Base-by-base conservation (phyloP, 768 basidiomycete species). In the Trametopsis cervina region DNA sequence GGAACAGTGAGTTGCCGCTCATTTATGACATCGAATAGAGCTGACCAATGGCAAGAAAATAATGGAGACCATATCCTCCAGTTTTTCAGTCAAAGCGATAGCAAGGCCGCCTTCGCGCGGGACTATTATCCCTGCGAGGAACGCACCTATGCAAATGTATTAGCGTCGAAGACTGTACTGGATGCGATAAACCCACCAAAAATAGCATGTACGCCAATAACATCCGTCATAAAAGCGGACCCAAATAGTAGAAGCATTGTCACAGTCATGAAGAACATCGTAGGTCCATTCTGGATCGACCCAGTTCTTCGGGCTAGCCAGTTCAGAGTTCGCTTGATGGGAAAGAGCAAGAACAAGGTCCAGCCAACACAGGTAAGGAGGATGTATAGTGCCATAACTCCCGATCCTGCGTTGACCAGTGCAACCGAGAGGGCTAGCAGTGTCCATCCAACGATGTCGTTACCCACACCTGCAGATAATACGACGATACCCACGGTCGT, bases 61-160 rank as follows among this genome's bases (percentile, higher is more conserved):
- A 50, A 94, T 84, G 0, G 88, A 68, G 2, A 94, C 88, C 77
- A 95, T 82, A 66, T 97, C 95, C 67, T 99, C 96, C n/a, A 98
- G 69, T 60, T 95, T 97, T 57, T 95, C 90, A 0, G 89, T 92
- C n/a, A 98, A 69, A 0, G 83, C 73, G 44, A 93, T 89, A 0
- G 86, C 80, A 27, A 99, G 80, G 2, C 86, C 86, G 2, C 89
- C 89, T 57, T 93, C 85, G 23, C 91, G 80, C 2, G 96, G 95
- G 6, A 97, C 83, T 47, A 85, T 77, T 39, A 88, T 62, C 1
- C 86, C 93, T 1, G 80, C 78, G 10, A 95, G 60, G 70, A 96
- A 95, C 0, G 89, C 90, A 42, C 83, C 82, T 84, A 49, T 6
- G 23, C 18, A 17, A 12, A 29, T 18, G 29, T 4, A 43, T 3